These are phyloP conservation scores for Saccharomyces pastorianus DNA, from an alignment of 1,139 yeast genomes.

Conservation along the genomic window DNA sequence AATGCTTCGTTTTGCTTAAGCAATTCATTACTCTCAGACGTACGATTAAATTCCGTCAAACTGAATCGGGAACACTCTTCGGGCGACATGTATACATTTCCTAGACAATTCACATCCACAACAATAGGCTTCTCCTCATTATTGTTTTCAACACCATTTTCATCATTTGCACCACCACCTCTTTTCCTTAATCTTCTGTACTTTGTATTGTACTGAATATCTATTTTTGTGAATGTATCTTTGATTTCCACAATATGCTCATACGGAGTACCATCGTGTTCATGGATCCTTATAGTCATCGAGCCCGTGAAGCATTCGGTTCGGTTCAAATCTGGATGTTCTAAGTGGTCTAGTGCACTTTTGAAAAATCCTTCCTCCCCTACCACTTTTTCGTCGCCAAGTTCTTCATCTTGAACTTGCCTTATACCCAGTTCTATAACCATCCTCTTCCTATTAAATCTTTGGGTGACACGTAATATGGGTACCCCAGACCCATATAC, in stretches of 20 bases:
- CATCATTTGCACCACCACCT: constrained; percentile 38
- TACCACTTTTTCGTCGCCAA: constrained; percentile 34
- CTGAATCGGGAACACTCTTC: constrained; percentile 1
- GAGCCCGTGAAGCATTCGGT: constrained; percentile 75
- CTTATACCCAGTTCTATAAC: constrained; percentile 90
- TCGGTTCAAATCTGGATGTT: constrained; percentile 22
- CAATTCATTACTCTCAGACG: constrained; percentile 20
- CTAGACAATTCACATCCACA: constrained; percentile 9
- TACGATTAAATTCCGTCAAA: constrained; percentile 41
- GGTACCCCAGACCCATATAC: constrained; percentile 87
- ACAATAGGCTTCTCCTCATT: constrained; percentile 13
- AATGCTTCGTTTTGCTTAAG: constrained; percentile 63
- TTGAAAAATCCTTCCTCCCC: constrained; percentile 25
- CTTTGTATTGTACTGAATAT: constrained; percentile 90
- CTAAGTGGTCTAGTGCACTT: constrained; percentile 23
- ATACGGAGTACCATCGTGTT: constrained; percentile 98
- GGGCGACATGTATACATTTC: constrained; percentile 5
- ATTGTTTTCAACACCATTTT: constrained; percentile 25
- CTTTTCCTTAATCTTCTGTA: constrained; percentile 65
- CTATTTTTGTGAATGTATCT: constrained; percentile 77
- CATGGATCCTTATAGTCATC: constrained; percentile 93
- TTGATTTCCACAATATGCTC: constrained; percentile 93
- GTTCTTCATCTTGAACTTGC: constrained; percentile 73
- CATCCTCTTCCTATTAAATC: constrained; percentile 88
- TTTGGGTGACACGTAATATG: constrained; percentile 75